These are phyloP conservation scores for Leccinum cinnamomeum DNA, from an alignment of 1,284 basidiomycete genomes.

Conservation along the genomic window DNA sequence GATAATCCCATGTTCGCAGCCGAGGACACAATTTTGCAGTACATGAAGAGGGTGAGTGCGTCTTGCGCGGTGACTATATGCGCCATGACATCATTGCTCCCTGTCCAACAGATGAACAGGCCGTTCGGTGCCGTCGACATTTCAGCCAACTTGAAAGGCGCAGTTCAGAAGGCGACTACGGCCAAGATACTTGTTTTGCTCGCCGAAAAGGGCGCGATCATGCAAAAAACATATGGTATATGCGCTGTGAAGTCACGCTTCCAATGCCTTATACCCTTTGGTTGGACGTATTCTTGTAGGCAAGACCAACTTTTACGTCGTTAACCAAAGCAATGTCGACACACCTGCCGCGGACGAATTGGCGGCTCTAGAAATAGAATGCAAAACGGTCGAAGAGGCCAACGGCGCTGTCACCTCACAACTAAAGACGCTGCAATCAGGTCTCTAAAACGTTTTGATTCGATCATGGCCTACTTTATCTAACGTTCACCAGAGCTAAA, in stretches of 20 bases:
- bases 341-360: conserved; percentile 59
- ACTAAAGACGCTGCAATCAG: conserved; percentile 35
- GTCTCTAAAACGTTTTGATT: conserved; percentile 10
- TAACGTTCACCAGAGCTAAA: conserved; percentile 53
- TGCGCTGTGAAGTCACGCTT: neutral
- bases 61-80: conserved; percentile 1
- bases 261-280: neutral
- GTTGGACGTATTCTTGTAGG: conserved; percentile 42
- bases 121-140: conserved; percentile 84
- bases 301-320: conserved; percentile 83
- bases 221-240: conserved; percentile 77
- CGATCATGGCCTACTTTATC: neutral
- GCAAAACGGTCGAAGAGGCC: conserved; percentile 56
- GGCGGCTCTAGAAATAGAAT: conserved; percentile 54
- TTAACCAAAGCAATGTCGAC: conserved; percentile 66
- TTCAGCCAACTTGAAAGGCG: conserved; percentile 82
- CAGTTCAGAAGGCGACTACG: conserved; percentile 75
- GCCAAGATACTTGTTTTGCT: conserved; percentile 80
- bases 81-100: neutral
- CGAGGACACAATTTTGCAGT: conserved; percentile 71
- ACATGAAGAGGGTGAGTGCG: conserved; percentile 60
- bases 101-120: conserved; percentile 60
- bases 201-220: conserved; percentile 73
- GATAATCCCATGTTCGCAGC: conserved; percentile 39
- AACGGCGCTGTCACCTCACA: conserved; percentile 55